Conservation (phyloP, 164 flowering plant genomes). For the Annona cherimola region DNA sequence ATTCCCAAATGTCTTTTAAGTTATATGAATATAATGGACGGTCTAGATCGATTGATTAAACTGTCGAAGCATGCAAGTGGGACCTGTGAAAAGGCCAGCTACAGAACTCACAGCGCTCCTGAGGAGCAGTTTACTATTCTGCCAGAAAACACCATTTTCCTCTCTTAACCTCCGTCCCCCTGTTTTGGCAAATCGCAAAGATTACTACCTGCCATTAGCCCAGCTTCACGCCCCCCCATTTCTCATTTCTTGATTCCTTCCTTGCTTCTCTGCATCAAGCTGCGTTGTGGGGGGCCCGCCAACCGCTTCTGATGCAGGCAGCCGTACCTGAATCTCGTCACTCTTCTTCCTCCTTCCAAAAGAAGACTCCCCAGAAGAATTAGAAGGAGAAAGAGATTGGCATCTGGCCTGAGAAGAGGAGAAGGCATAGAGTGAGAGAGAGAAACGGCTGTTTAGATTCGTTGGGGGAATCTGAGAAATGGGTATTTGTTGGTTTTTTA, state of each 20-base stretch:
- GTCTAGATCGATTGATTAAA: too few relatives aligned
- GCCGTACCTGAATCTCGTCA: not conserved
- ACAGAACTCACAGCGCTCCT: too few relatives aligned
- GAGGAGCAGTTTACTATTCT: too few relatives aligned
- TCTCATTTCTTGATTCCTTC: not conserved
- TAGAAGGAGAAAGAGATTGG: not conserved
- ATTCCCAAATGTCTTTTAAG: too few relatives aligned
- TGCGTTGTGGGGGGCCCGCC: not conserved
- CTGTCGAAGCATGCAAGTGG: too few relatives aligned
- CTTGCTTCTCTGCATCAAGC: not conserved
- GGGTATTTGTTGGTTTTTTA: conserved; percentile 21
- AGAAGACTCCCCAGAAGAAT: not conserved
- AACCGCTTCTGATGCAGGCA: not conserved
- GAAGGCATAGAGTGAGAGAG: not conserved
- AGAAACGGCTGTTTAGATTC: not conserved
- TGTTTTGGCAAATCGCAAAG: conserved; percentile 6
- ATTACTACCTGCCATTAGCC: not conserved
- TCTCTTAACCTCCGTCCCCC: not conserved
- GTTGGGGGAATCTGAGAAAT: conserved; percentile 19
- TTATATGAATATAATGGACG: too few relatives aligned
- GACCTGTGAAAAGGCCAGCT: too few relatives aligned
- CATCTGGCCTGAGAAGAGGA: not conserved
- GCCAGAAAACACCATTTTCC: too few relatives aligned
- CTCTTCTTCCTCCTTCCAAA: not conserved
- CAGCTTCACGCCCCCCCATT: not conserved